phyloP scores from a whole-genome alignment of 164 flowering plant genomes.

The Magnolia officinalis region DNA sequence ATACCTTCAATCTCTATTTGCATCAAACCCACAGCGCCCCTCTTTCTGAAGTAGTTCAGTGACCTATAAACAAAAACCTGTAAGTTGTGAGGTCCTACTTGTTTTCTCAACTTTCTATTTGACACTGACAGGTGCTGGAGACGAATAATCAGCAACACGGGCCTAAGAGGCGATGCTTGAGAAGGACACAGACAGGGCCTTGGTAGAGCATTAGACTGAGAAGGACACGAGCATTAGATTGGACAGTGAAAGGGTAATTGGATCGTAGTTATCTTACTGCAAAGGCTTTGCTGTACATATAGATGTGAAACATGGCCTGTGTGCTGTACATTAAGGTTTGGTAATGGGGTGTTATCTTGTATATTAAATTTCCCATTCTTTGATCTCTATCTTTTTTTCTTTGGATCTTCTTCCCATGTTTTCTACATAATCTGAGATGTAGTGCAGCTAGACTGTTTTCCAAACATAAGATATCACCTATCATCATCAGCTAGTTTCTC shows the following conservation, averaged over 20 bases:
- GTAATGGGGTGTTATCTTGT: conserved; percentile 1
- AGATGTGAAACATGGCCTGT: conserved; percentile 8
- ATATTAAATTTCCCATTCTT: conserved; percentile 15
- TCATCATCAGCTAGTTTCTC: not conserved
- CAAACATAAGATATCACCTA: not conserved
- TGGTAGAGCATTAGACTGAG: conserved; percentile 38
- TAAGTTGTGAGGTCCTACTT: no score
- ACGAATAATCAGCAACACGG: conserved; percentile 42
- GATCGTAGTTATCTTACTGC: not conserved
- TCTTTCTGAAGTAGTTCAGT: not conserved
- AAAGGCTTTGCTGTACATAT: conserved; percentile 30
- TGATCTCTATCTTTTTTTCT: conserved; percentile 5
- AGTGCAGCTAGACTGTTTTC: not conserved
- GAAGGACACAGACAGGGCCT: conserved; percentile 69
- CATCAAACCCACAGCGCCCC: not conserved
- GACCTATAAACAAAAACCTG: not conserved
- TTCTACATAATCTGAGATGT: not conserved
- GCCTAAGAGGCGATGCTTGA: conserved; percentile 49
- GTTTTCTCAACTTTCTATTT: not conserved
- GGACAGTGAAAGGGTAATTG: not conserved
- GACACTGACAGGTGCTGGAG: conserved; percentile 48
- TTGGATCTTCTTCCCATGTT: not conserved
- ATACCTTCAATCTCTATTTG: not conserved
- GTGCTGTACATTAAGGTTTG: conserved; percentile 12
- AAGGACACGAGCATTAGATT: not conserved